These are phyloP conservation scores for Podospora anserina DNA, from an alignment of 495 filamentous ascomycete species.

Conservation along the genomic window DNA sequence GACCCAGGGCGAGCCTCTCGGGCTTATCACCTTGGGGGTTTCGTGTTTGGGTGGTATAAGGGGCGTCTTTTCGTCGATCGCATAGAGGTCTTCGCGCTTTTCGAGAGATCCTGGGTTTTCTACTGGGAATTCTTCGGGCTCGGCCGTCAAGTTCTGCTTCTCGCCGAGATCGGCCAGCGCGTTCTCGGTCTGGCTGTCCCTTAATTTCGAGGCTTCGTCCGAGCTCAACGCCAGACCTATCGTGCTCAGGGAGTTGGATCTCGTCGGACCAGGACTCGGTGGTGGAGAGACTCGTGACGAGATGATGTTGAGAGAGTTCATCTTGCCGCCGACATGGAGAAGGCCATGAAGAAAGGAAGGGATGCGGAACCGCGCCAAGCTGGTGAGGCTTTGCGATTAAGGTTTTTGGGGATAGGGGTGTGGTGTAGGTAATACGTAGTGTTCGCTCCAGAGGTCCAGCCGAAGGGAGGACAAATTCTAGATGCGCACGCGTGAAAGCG, in stretches of 20 bases:
- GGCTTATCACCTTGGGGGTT: conserved; percentile 34
- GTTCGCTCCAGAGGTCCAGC: conserved; percentile 7
- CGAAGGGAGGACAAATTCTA: conserved; percentile 6
- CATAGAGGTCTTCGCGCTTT: conserved; percentile 26
- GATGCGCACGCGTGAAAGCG: neutral
- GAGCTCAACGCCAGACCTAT: conserved; percentile 45
- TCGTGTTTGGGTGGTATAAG: conserved; percentile 45
- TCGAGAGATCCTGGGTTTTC: conserved; percentile 14
- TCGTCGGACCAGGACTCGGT: conserved; percentile 54
- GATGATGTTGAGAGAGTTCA: conserved; percentile 98
- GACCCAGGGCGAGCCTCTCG: conserved; percentile 44
- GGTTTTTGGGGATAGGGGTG: neutral
- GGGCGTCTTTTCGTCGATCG: conserved; percentile 63
- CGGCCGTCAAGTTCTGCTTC: conserved; percentile 32
- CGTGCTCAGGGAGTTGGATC: conserved; percentile 64
- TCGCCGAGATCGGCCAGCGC: conserved; percentile 37
- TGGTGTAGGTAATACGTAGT: too few species aligned
- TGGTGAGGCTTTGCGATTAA: conserved; percentile 11
- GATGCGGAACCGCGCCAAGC: conserved; percentile 25
- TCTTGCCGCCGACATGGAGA: conserved; percentile 52
- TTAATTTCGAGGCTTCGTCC: conserved; percentile 34
- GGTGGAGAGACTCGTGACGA: conserved; percentile 72
- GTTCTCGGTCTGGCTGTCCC: conserved; percentile 32
- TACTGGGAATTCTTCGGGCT: conserved; percentile 28
- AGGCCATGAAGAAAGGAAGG: conserved; percentile 35